Evolutionary conservation across 2,329 filamentous ascomycete genomes (phyloP).

Genomic region (Penicillium freii): DNA sequence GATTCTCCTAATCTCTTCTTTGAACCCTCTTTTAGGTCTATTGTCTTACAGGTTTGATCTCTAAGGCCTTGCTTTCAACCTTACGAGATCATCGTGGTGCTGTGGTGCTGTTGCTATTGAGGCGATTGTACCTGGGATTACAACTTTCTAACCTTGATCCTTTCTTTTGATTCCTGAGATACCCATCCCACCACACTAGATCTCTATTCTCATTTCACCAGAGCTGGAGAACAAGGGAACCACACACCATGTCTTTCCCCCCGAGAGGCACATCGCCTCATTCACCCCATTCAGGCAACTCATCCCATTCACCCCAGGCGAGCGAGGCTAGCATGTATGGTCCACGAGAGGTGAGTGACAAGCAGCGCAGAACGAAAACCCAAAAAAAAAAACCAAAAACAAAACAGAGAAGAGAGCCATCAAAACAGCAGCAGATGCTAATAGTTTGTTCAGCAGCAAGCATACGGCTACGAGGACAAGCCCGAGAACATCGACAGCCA

Average conservation of each 20-base stretch:
- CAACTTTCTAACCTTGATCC: neutral
- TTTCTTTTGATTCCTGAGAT: neutral
- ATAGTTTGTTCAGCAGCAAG: slow-evolving; percentile 1
- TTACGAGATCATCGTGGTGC: neutral
- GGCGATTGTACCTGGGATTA: neutral
- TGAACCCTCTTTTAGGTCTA: neutral
- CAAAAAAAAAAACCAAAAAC: neutral
- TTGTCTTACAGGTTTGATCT: slow-evolving; percentile 1
- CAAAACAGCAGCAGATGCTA: neutral
- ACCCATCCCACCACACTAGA: neutral
- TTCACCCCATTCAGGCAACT: slow-evolving; percentile 18
- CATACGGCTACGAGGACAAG: slow-evolving; percentile 25
- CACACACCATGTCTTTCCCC: slow-evolving; percentile 19
- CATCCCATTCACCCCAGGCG: slow-evolving; percentile 20
- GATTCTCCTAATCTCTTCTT: slow-evolving; percentile 4
- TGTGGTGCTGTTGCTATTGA: neutral
- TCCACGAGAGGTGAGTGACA: slow-evolving; percentile 16
- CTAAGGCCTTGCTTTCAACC: neutral
- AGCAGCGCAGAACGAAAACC: neutral
- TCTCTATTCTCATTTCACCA: neutral
- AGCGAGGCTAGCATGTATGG: slow-evolving; percentile 20
- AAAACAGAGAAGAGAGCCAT: neutral
- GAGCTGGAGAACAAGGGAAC: slow-evolving; percentile 1
- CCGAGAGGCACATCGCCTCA: slow-evolving; percentile 21
- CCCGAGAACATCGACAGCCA: slow-evolving; percentile 23